Evolutionary conservation across 805 yeast genomes (phyloP), one percentile per base, ranked within the genome.

Genomic region (Starmerella etchellsii): DNA sequence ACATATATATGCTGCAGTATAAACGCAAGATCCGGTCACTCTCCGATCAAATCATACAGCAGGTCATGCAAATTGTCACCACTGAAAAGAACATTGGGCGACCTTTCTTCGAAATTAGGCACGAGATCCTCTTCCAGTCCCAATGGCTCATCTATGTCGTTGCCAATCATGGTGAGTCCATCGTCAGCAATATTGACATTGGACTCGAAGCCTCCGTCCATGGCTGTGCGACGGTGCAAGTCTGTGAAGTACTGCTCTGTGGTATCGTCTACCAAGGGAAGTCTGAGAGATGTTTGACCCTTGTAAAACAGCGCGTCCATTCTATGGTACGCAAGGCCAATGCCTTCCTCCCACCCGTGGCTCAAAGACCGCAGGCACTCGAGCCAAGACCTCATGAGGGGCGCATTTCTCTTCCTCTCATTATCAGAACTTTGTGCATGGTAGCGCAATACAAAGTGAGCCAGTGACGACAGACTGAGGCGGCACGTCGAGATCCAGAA

Each of bases 261-360:
- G 24, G 34, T 3, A 11, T 39, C 42, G 15, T 45, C 47, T 7
- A 14, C 5, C 4, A 40, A n/a, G 1, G 49, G 49, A 4, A 46
- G 20, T 3, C 23, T 14, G n/a, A 46, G 18, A 2, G 35, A 11
- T 2, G 49, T 46, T 14, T 46, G 40, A 21, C 60, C 62, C 46
- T 49, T 52, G 49, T 59, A 55, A 30, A 59, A 57, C 13, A 58
- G 50, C 2, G 58, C 45, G 22, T 58, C 62, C 54, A 58, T 53
- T 5, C 61, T 41, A 37, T 54, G 48, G 2, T 53, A 49, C 1
- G 63, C 63, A 10, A 58, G 43, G n/a, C 62, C 61, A 21, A 62
- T 49, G 21, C 63, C 63, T 41, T 58, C 63, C 34, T 52, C 60
- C 64, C 64, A 59, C 1, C 59, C 57, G 30, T 57, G 58, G 27